Evolutionary conservation across 371 early-diverging fungal species (phyloP).

Genomic region (Fennellomyces sp.): DNA sequence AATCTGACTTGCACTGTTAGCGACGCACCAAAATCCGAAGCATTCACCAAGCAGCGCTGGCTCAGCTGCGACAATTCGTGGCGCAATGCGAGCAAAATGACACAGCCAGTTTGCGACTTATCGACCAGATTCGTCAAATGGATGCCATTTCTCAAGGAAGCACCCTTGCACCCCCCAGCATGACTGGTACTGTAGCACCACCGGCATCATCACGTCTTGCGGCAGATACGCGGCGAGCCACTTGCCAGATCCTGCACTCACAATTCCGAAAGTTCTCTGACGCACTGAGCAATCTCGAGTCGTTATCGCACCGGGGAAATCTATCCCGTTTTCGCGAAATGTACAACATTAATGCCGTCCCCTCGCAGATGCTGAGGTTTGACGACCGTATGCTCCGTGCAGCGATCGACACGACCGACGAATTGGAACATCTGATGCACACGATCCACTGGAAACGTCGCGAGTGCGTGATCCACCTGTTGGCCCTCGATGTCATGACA

Average conservation of each 20-base stretch:
- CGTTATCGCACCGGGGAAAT: conserved; percentile 29
- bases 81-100: conserved; percentile 35
- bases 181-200: background rate
- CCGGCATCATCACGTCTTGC: conserved; percentile 9
- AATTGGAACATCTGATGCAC: conserved; percentile 23
- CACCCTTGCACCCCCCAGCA: conserved; percentile 18
- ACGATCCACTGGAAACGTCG: conserved; percentile 37
- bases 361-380: background rate
- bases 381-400: conserved; percentile 2
- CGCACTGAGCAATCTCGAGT: conserved; percentile 21
- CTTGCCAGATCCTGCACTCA: conserved; percentile 3
- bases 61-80: conserved; percentile 31
- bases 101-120: conserved; percentile 9
- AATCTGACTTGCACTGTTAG: conserved; percentile 8
- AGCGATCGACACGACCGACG: conserved; percentile 19
- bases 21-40: conserved; percentile 34
- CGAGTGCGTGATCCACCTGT: conserved; percentile 40
- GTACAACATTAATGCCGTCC: conserved; percentile 36
- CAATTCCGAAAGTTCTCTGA: conserved; percentile 21
- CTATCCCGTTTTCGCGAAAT: conserved; percentile 38
- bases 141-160: conserved; percentile 24
- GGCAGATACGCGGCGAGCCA: conserved; percentile 6
- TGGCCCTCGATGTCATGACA: conserved; percentile 50
- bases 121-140: conserved; percentile 17
- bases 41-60: conserved; percentile 31